phyloP scores from a whole-genome alignment of 1,284 basidiomycete species.

The Ceratobasidium sp. region DNA sequence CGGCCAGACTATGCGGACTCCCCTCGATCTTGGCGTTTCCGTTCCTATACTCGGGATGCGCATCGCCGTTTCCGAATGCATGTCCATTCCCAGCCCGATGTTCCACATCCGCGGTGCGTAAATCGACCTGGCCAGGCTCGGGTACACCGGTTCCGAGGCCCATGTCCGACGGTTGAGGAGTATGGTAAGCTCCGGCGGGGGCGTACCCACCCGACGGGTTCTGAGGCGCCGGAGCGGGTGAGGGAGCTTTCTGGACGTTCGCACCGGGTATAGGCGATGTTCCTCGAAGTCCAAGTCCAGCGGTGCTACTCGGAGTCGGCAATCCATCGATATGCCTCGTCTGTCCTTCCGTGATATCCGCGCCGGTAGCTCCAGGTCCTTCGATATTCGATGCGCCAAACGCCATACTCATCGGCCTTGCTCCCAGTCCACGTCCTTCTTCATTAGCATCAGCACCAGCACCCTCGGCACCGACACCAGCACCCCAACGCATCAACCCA shows the following conservation, averaged over 20 bases:
- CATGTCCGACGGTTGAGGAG: conserved; percentile 13
- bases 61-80: conserved; percentile 9
- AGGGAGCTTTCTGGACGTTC: neutral
- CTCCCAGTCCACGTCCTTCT: neutral
- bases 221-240: neutral
- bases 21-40: neutral
- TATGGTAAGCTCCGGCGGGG: neutral
- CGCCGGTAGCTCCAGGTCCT: conserved; percentile 31
- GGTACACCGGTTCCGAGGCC: conserved; percentile 29
- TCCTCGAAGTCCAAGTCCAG: conserved; percentile 7
- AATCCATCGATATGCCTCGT: conserved; percentile 12
- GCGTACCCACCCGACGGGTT: neutral
- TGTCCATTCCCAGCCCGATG: conserved; percentile 5
- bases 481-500: neutral
- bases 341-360: neutral
- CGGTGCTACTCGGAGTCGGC: neutral
- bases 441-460: neutral
- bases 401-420: conserved; percentile 42
- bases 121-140: conserved; percentile 29
- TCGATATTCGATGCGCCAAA: conserved; percentile 37
- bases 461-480: too few relatives aligned
- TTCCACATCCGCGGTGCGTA: conserved; percentile 28
- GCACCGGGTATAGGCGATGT: neutral
- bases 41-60: too few relatives aligned
- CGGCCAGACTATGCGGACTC: conserved; percentile 2